A percentile compares a stretch with the other conserved stretches of the same genome.
Evolutionary conservation across 2,329 filamentous ascomycete species (phyloP).

Genomic region (Metarhizium anisopliae): DNA sequence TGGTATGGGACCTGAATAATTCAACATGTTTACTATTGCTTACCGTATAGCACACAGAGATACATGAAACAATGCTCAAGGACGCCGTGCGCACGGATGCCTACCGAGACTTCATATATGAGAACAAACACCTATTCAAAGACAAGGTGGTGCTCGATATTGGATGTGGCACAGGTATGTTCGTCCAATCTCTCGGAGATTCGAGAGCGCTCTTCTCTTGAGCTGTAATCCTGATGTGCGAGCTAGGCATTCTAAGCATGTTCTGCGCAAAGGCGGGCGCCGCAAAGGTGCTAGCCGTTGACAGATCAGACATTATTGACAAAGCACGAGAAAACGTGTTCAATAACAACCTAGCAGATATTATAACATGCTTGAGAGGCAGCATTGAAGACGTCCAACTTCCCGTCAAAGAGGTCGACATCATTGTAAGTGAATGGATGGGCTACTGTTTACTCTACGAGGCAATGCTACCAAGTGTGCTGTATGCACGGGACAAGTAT

Average conservation of each 20-base stretch:
- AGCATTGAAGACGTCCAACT: slow-evolving; percentile 80
- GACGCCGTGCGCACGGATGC: slow-evolving; percentile 80
- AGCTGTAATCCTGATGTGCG: slow-evolving; percentile 8
- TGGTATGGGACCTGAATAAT: slow-evolving; percentile 33
- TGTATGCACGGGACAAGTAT: slow-evolving; percentile 82
- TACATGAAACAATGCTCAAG: slow-evolving; percentile 94
- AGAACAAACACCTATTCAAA: slow-evolving; percentile 78
- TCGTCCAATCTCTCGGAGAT: background rate
- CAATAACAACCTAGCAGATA: slow-evolving; percentile 64
- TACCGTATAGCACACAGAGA: slow-evolving; percentile 42
- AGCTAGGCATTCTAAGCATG: slow-evolving; percentile 73
- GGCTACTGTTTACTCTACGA: slow-evolving; percentile 90
- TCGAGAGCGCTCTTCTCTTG: slow-evolving; percentile 11
- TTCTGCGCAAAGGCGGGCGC: slow-evolving; percentile 90
- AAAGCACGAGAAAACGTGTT: slow-evolving; percentile 80
- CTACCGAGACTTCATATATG: slow-evolving; percentile 92
- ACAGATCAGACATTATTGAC: slow-evolving; percentile 83
- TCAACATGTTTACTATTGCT: background rate
- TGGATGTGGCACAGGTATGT: slow-evolving; percentile 63
- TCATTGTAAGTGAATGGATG: slow-evolving; percentile 98
- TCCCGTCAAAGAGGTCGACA: slow-evolving; percentile 74
- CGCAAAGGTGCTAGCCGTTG: slow-evolving; percentile 77
- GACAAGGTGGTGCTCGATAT: slow-evolving; percentile 86
- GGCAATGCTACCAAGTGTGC: slow-evolving; percentile 88
- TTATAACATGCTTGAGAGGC: slow-evolving; percentile 72